Conservation (phyloP, 148 eudicot species). For the Fagopyrum esculentum region DNA sequence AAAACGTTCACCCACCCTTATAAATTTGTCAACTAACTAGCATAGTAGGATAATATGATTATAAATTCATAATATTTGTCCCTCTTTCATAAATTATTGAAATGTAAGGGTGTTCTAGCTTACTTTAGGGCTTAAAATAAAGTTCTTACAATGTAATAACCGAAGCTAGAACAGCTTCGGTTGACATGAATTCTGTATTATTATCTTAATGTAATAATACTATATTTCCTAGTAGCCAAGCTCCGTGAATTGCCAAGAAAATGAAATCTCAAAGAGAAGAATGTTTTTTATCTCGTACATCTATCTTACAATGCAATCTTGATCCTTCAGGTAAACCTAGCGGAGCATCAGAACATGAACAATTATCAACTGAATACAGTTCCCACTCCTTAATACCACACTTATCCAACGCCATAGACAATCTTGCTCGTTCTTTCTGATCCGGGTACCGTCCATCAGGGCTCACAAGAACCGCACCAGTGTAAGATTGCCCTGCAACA, state of each 20-base stretch:
- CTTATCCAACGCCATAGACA: conserved; percentile 54
- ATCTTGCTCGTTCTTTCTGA: conserved; percentile 29
- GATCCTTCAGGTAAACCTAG: conserved; percentile 79
- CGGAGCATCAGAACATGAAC: conserved; percentile 69
- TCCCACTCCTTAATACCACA: conserved; percentile 88
- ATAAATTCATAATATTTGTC: too few relatives aligned
- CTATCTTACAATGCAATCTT: conserved; percentile 52
- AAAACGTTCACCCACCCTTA: too few relatives aligned
- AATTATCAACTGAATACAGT: conserved; percentile 72
- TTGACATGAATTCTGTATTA: background rate
- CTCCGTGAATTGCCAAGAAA: background rate
- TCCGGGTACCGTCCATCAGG: conserved; percentile 66
- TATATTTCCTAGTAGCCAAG: background rate
- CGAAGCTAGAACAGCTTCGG: too few relatives aligned
- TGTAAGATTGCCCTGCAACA: conserved; percentile 91
- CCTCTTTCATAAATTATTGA: too few relatives aligned
- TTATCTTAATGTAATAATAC: background rate
- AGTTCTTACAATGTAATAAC: too few relatives aligned
- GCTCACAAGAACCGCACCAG: conserved; percentile 90
- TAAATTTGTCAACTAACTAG: too few relatives aligned
- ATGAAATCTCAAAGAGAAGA: conserved; percentile 5
- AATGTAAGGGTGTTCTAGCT: too few relatives aligned
- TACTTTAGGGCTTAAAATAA: too few relatives aligned
- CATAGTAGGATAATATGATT: too few relatives aligned
- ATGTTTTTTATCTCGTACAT: conserved; percentile 21